Base-by-base conservation (phyloP, 2,329 filamentous ascomycete species). In the Calonectria henricotiae region DNA sequence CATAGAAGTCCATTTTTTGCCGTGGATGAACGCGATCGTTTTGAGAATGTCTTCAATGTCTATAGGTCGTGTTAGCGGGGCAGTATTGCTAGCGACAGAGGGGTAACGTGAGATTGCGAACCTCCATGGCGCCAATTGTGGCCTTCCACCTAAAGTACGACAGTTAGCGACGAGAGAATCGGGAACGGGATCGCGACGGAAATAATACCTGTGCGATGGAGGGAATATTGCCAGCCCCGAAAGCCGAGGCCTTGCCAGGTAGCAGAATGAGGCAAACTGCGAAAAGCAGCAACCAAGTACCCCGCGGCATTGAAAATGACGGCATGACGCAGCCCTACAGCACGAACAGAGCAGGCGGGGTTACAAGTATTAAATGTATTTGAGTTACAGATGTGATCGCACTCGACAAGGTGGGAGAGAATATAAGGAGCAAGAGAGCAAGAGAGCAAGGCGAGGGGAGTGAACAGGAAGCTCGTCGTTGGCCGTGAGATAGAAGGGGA, bases 41-140 rank as follows among this genome's bases (percentile, higher is more conserved):
- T 93, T 92, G 77, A 96, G 89, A 83, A 94, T 91, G 81, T 96
- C 94, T 84, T 95, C 92, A 72, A 95, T 94, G 80, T 95, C 93
- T 89, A 67, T 7, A 65, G 43, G 62, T 9, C 30, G 55, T 41
- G 71, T 70, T 30, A 78, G 75, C 25, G 54, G 8, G 30, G 32
- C 25, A n/a, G 30, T 17, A 17, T 32, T 32, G 62, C 47, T 23
- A 58, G 32, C 32, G 41, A 27, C 15, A 32, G 65, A 71, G 71
- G 66, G 71, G 63, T 58, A 41, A 35, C 20, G 46, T 35, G 32
- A 37, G 41, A 51, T 68, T 68, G 73, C 80, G 61, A 78, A 88
- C 89, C 89, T 82, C 91, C 91, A 86, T 93, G 91, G 54, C 91
- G 88, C 88, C 90, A 93, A 80, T 93, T 93, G 80, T 88, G 85